phyloP scores from a whole-genome alignment of 177 flowering plant genomes.

The Tripterygium wilfordii region DNA sequence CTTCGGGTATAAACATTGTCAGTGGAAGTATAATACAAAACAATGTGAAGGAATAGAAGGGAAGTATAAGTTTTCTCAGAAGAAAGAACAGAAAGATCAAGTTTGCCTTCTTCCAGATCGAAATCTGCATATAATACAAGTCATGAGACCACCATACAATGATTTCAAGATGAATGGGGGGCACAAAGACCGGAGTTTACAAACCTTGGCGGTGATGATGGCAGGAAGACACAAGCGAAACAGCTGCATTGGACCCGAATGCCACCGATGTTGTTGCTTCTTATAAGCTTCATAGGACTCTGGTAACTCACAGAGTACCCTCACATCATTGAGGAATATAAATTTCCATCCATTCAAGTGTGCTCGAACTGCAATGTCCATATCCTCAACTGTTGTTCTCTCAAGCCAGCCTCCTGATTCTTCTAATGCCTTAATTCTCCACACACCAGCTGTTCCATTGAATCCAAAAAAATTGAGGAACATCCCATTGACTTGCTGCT shows the following conservation, averaged over 20 bases:
- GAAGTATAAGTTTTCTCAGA: constrained; percentile 70
- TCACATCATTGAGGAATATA: no score
- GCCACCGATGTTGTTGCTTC: constrained; percentile 92
- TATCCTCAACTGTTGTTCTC: no score
- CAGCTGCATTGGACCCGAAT: constrained; percentile 92
- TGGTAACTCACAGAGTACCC: constrained; percentile 71
- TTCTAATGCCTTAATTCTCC: no score
- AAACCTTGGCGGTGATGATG: constrained; percentile 67
- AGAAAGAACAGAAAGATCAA: constrained; percentile 77
- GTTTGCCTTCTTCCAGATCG: constrained; percentile 65
- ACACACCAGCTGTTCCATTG: constrained; percentile 87
- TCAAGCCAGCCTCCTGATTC: no score
- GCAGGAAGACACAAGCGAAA: constrained; percentile 66
- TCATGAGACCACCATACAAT: no score
- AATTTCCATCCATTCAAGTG: no score
- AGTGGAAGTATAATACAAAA: constrained; percentile 71
- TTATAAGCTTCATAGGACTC: constrained; percentile 76
- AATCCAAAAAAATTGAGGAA: constrained; percentile 78
- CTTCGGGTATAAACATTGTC: constrained; percentile 90
- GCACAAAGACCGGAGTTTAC: no score
- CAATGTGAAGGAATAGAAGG: constrained; percentile 88
- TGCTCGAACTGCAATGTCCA: no score
- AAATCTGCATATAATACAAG: constrained; percentile 42
- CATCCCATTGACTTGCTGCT: constrained; percentile 81
- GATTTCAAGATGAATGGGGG: no score